Base-by-base conservation (phyloP, 805 yeast genomes). In the Martiniozyma abietophila region DNA sequence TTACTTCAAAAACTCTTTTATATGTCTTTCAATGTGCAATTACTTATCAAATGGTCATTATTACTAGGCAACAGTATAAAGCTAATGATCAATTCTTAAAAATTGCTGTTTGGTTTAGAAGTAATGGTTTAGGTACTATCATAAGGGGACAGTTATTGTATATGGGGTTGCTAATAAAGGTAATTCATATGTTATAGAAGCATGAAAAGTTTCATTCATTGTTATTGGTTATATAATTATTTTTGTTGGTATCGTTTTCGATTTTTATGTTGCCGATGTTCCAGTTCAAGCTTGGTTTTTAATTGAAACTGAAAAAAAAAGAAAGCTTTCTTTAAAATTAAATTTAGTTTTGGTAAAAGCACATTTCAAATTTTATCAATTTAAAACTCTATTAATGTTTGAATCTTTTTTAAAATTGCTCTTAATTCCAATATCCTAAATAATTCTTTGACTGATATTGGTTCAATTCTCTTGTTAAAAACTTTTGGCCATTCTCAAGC, bases 151-250 rank as follows among this genome's bases (percentile, higher is more conserved):
- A 19, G 62, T 65, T 8, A 67, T 77, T 38, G 74, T 80, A 1
- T 74, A 74, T 44, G 79, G 76, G 10, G 53, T 43, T 10, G 25
- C 18, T 9, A 25, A 27, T 15, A 21, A 32, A 18, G 26, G n/a
- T 16, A 35, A 22, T 12, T 18, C 28, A 4, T 29, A 33, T 26
- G 15, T 35, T 2, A n/a, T 74, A 5, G 61, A 54, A 3, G 62
- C 77, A 3, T 81, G 88, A 88, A 74, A 69, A 47, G 50, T 72
- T 10, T 51, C 76, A 4, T 80, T 68, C 49, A 56, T 80, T 31
- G 60, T 77, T 20, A 65, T 71, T 27, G 94, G 92, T 11, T 50
- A 63, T 6, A 62, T 74, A 36, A 76, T 84, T 3, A 52, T 76
- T 6, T 47, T 67, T 8, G 46, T 72, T 11, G 81, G 80, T 5